phyloP scores from a whole-genome alignment of 73 alveolate genomes.

The Vitrella brassicaformis region DNA sequence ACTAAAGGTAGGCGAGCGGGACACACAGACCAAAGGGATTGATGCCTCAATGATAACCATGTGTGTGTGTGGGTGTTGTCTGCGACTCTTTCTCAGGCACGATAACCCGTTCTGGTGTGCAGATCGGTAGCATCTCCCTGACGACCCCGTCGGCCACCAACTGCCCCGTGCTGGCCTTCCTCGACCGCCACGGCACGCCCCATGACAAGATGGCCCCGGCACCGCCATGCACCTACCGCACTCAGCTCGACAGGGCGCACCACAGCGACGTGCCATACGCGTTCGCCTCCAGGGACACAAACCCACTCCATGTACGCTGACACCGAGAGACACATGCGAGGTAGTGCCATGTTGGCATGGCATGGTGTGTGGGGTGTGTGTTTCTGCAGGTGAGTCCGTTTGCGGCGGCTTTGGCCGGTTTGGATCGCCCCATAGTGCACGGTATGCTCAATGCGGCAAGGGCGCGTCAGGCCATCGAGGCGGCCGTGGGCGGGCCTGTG shows the following conservation, averaged over 20 bases:
- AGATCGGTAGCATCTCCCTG: too few species aligned
- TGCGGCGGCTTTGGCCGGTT: neutral
- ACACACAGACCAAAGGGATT: too few species aligned
- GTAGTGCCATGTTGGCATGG: too few species aligned
- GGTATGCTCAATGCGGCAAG: neutral
- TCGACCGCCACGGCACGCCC: neutral
- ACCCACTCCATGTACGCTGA: neutral
- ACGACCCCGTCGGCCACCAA: too few species aligned
- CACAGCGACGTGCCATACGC: neutral
- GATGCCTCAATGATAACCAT: too few species aligned
- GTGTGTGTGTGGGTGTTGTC: too few species aligned
- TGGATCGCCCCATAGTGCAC: neutral
- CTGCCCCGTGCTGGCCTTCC: neutral
- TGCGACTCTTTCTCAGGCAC: too few species aligned
- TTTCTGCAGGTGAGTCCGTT: neutral
- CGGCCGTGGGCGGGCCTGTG: neutral
- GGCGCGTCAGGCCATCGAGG: neutral
- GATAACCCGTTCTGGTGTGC: too few species aligned
- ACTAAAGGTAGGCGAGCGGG: too few species aligned
- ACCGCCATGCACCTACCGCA: neutral
- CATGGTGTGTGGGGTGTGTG: too few species aligned
- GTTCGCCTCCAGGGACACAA: neutral
- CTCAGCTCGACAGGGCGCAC: neutral
- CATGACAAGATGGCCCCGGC: too few species aligned
- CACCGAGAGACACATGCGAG: too few species aligned